phyloP scores from a whole-genome alignment of 345 rosid species.

The Linum lewisii region DNA sequence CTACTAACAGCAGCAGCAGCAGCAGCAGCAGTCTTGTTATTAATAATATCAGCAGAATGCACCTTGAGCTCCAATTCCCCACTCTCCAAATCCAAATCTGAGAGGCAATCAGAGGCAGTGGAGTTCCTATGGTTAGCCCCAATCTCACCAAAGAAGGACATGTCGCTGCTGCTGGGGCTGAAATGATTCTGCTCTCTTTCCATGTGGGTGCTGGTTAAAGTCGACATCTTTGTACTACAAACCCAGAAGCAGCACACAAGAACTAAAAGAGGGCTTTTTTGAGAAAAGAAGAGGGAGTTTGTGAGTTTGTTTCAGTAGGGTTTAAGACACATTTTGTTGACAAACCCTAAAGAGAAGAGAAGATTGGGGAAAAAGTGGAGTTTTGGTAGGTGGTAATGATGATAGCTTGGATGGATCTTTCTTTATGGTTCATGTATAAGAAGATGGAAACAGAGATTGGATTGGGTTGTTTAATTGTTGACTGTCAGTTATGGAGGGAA shows the following conservation, averaged over 20 bases:
- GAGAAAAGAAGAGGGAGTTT: no score
- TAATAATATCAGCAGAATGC: constrained; percentile 20
- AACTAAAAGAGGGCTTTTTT: no score
- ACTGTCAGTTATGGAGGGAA: no score
- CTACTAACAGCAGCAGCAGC: constrained; percentile 22
- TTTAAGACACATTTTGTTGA: no score
- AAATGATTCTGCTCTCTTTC: constrained; percentile 11
- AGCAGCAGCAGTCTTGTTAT: constrained; percentile 11
- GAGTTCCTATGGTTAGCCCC: constrained; percentile 26
- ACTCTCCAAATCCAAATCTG: constrained; percentile 41
- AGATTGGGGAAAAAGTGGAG: no score
- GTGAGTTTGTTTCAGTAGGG: no score
- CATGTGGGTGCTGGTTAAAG: constrained; percentile 12
- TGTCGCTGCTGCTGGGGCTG: constrained; percentile 16
- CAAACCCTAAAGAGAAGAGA: no score
- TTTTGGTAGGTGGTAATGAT: no score
- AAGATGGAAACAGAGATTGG: no score
- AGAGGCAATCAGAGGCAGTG: constrained; percentile 32
- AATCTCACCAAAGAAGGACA: constrained; percentile 34
- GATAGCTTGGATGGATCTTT: no score
- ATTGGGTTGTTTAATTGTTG: no score
- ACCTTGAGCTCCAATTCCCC: constrained; percentile 29
- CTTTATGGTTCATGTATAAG: no score
- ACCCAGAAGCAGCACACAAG: constrained; percentile 1
- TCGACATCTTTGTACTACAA: constrained; percentile 25